phyloP scores from a whole-genome alignment of 768 basidiomycete genomes.

The Tulasnella sp. region DNA sequence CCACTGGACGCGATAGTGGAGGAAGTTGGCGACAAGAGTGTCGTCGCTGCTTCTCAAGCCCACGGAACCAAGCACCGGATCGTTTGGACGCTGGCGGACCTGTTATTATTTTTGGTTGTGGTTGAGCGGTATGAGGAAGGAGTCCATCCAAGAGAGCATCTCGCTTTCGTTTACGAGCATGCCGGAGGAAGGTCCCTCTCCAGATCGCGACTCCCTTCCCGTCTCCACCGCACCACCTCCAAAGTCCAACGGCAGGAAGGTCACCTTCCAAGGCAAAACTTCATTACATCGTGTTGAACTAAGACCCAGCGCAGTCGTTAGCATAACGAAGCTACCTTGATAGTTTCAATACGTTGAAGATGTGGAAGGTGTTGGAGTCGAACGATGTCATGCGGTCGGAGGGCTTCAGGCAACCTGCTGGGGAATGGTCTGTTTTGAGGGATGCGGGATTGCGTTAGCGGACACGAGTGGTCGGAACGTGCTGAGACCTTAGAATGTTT shows the following conservation, averaged over 20 bases:
- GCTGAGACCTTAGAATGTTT: not conserved
- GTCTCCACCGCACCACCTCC: too few species aligned
- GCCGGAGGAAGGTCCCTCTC: not conserved
- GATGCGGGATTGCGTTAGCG: not conserved
- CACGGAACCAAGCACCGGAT: conserved; percentile 14
- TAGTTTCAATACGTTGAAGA: conserved; percentile 10
- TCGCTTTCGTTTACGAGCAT: conserved; percentile 22
- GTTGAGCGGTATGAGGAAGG: conserved; percentile 1
- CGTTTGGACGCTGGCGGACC: conserved; percentile 8
- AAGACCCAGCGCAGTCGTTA: conserved; percentile 9
- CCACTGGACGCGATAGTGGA: not conserved
- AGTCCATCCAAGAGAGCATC: conserved; percentile 15
- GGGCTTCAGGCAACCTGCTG: not conserved
- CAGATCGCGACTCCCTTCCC: too few species aligned
- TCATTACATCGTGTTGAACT: conserved; percentile 26
- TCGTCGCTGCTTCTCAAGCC: not conserved
- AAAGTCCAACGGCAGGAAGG: too few species aligned
- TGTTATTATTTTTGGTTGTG: conserved; percentile 29
- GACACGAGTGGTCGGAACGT: conserved; percentile 6
- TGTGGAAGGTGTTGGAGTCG: conserved; percentile 3
- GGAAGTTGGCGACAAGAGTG: not conserved
- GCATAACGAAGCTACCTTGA: conserved; percentile 14
- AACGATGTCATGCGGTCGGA: not conserved
- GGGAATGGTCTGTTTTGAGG: not conserved
- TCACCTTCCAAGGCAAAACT: not conserved